Evolutionary conservation across 2,329 filamentous ascomycete species (phyloP).

Genomic region (Microcyclospora tardicrescens): DNA sequence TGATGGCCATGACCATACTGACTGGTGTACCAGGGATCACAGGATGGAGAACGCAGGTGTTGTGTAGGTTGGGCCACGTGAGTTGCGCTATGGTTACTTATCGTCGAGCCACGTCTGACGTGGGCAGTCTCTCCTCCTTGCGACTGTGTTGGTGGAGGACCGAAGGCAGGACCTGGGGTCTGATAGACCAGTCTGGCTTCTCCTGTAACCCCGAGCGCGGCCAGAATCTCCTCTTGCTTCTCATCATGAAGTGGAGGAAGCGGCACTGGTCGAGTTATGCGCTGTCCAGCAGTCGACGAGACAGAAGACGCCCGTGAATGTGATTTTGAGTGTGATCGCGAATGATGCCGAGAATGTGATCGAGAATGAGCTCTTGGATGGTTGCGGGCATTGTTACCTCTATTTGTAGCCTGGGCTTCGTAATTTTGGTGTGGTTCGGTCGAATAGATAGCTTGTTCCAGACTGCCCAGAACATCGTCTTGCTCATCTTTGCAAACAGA

Average conservation of each 20-base stretch:
- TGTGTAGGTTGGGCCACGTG: slow-evolving; percentile 3
- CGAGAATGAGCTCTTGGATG: slow-evolving; percentile 6
- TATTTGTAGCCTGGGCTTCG: not conserved
- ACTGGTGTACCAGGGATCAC: slow-evolving; percentile 7
- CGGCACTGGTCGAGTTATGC: slow-evolving; percentile 13
- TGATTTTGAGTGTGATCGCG: not conserved
- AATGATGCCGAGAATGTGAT: slow-evolving; percentile 1
- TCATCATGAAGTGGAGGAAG: slow-evolving; percentile 16
- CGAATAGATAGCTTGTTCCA: slow-evolving; percentile 21
- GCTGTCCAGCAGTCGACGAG: slow-evolving; percentile 10
- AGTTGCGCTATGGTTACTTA: too few relatives aligned
- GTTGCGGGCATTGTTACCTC: slow-evolving; percentile 1
- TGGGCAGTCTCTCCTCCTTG: not conserved
- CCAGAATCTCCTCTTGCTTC: slow-evolving; percentile 24
- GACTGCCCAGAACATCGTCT: slow-evolving; percentile 10
- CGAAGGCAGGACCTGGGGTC: slow-evolving; percentile 25
- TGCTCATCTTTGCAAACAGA: not conserved
- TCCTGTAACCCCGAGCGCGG: slow-evolving; percentile 24
- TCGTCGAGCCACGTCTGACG: too few relatives aligned
- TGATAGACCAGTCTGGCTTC: slow-evolving; percentile 25
- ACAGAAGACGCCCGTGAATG: slow-evolving; percentile 18
- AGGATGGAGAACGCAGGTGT: slow-evolving; percentile 7
- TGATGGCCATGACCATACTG: slow-evolving; percentile 2
- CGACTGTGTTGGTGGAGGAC: slow-evolving; percentile 9
- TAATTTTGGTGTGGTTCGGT: not conserved